Evolutionary conservation across 1,284 basidiomycete genomes (phyloP).

Genomic region (Psilocybe mexicana): DNA sequence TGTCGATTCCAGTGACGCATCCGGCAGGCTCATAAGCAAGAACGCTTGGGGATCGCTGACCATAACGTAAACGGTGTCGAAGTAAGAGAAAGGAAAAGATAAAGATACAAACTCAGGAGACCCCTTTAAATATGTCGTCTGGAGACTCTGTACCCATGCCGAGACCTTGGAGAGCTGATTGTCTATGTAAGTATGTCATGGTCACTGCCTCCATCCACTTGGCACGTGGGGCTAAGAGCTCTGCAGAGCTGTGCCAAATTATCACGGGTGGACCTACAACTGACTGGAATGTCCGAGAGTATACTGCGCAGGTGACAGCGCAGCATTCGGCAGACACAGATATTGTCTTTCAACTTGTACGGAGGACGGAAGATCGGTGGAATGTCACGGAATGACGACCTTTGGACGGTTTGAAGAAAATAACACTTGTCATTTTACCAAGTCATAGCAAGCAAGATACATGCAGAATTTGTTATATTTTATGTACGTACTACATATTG

Average conservation of each 20-base stretch:
- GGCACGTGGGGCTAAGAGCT: not conserved
- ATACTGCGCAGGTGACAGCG: not conserved
- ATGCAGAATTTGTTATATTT: no score
- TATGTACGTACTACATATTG: no score
- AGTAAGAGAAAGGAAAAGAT: not conserved
- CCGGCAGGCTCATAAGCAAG: slow-evolving; percentile 51
- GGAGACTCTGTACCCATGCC: slow-evolving; percentile 1
- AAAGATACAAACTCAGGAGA: no score
- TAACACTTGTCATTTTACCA: no score
- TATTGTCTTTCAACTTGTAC: no score
- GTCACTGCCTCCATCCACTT: not conserved
- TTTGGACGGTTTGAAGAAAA: no score
- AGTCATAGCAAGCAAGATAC: no score
- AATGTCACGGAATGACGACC: no score
- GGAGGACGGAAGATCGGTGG: no score
- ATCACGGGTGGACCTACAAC: not conserved
- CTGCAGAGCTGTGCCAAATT: not conserved
- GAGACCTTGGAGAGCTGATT: not conserved
- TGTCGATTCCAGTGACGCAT: slow-evolving; percentile 42
- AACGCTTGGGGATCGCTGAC: slow-evolving; percentile 45
- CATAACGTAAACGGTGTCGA: slow-evolving; percentile 22
- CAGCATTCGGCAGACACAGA: no score
- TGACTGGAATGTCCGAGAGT: not conserved
- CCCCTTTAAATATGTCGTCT: not conserved
- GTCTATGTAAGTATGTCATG: not conserved